Evolutionary conservation across 140 eudicot species (phyloP).

Genomic region (Oenanthe javanica): DNA sequence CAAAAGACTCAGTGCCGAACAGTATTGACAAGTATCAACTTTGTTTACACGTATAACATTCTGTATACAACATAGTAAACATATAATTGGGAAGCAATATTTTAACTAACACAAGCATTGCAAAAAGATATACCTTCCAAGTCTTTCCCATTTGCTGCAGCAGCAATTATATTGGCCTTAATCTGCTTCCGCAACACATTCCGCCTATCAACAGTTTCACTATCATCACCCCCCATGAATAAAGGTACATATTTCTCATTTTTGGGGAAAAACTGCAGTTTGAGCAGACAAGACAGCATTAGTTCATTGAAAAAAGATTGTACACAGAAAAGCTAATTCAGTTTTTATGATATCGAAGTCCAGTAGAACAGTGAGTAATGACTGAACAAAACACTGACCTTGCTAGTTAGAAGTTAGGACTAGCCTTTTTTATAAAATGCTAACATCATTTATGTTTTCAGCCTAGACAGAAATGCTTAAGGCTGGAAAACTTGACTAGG

Average conservation of each 20-base stretch:
- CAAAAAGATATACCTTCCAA: constrained; percentile 56
- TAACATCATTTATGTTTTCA: neutral
- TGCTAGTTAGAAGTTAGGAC: too few species aligned
- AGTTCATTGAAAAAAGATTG: neutral
- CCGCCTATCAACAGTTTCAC: constrained; percentile 62
- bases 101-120: neutral
- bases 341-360: neutral
- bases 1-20: neutral
- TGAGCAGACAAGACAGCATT: constrained; percentile 13
- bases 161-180: constrained; percentile 76
- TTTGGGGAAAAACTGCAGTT: constrained; percentile 89
- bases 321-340: neutral
- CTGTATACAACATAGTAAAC: neutral
- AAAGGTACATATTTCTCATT: constrained; percentile 83
- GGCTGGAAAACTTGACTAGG: neutral
- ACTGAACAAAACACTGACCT: neutral
- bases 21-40: neutral
- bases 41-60: neutral
- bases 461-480: neutral
- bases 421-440: too few species aligned
- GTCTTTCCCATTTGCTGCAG: constrained; percentile 96
- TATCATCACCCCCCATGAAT: constrained; percentile 62
- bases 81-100: neutral
- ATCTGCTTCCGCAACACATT: constrained; percentile 66
- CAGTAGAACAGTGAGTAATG: neutral